Conservation (phyloP, 2,329 filamentous ascomycete genomes). For the Didymella sp. region DNA sequence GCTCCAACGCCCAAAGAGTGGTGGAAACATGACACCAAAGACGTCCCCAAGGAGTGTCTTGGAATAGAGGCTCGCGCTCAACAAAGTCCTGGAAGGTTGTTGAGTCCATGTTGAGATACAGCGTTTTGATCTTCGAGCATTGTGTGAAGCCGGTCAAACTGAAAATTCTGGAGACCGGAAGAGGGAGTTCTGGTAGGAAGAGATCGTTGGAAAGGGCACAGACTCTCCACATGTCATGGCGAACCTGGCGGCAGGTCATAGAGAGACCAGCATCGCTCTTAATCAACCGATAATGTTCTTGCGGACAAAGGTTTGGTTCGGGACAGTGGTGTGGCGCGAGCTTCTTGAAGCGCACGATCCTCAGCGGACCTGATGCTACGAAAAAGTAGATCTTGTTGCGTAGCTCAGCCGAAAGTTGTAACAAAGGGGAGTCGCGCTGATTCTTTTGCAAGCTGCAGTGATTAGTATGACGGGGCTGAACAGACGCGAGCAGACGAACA, state of each 20-base stretch:
- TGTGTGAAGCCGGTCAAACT: neutral
- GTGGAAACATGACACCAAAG: neutral
- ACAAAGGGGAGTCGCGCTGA: neutral
- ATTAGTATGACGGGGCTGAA: neutral
- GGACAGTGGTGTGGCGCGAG: neutral
- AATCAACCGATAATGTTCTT: neutral
- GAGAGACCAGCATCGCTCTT: neutral
- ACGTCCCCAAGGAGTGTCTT: neutral
- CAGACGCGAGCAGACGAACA: neutral
- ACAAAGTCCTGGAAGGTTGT: neutral
- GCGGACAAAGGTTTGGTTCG: neutral
- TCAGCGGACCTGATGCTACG: neutral
- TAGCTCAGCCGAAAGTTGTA: neutral
- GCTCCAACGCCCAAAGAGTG: neutral
- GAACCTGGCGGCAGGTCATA: neutral
- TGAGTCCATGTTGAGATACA: neutral
- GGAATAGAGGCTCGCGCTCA: neutral
- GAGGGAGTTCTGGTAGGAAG: neutral
- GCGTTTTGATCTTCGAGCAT: neutral
- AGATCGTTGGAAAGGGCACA: neutral
- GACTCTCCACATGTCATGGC: neutral
- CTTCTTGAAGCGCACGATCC: neutral
- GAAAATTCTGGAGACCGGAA: neutral
- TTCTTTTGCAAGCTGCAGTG: neutral
- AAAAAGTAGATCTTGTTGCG: neutral